phyloP scores from a whole-genome alignment of 2,329 filamentous ascomycete genomes.

The Fusarium caatingaense region DNA sequence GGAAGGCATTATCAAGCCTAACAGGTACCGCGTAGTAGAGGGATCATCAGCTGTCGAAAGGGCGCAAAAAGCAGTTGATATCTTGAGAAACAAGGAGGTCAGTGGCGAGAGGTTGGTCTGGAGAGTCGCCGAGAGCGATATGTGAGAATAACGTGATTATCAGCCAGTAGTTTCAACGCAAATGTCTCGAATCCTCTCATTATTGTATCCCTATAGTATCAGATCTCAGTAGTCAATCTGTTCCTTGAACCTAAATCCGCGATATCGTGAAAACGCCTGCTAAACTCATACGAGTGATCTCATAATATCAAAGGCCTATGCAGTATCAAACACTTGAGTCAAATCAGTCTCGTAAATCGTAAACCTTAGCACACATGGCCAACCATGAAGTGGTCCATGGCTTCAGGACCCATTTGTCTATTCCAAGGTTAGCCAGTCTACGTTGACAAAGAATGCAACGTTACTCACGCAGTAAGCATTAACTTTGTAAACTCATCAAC shows the following conservation, averaged over 20 bases:
- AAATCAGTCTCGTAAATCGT: neutral
- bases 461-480: slow-evolving; percentile 53
- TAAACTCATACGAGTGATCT: neutral
- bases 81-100: slow-evolving; percentile 52
- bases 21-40: slow-evolving; percentile 56
- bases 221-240: neutral
- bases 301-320: neutral
- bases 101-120: slow-evolving; percentile 58
- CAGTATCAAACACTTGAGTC: neutral
- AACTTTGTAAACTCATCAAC: slow-evolving; percentile 55
- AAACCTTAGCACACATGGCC: slow-evolving; percentile 42
- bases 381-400: slow-evolving; percentile 53
- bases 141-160: neutral
- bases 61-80: slow-evolving; percentile 53
- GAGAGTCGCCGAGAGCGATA: slow-evolving; percentile 42
- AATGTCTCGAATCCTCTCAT: neutral
- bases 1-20: slow-evolving; percentile 54
- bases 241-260: neutral
- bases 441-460: neutral
- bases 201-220: neutral
- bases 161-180: neutral
- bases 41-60: slow-evolving; percentile 54
- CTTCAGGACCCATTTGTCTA: slow-evolving; percentile 52
- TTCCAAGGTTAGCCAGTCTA: neutral
- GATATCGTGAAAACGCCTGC: neutral